These are phyloP conservation scores for Filosporella fistucella DNA, from an alignment of 495 filamentous ascomycete genomes.

Conservation along the genomic window DNA sequence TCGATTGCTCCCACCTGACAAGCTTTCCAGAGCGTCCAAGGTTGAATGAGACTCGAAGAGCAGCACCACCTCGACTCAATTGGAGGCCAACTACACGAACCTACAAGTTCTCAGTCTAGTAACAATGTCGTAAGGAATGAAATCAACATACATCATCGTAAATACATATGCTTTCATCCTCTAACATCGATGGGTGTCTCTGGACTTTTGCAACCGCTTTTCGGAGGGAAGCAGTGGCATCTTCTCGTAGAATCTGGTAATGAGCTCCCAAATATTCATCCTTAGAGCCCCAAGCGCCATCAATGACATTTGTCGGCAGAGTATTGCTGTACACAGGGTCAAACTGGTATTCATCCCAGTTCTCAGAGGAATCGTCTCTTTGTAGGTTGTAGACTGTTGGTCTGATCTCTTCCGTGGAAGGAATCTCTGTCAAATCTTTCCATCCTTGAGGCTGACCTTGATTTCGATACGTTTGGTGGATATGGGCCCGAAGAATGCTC, in stretches of 20 bases:
- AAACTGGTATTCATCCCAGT: slow-evolving; percentile 17
- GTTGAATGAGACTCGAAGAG: slow-evolving; percentile 55
- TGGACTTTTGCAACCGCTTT: slow-evolving; percentile 39
- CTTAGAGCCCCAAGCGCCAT: slow-evolving; percentile 39
- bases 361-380: not conserved
- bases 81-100: slow-evolving; percentile 14
- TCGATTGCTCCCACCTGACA: slow-evolving; percentile 62
- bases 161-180: slow-evolving; percentile 12
- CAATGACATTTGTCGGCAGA: slow-evolving; percentile 33
- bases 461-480: slow-evolving; percentile 11
- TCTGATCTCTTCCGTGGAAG: slow-evolving; percentile 39
- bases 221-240: slow-evolving; percentile 42
- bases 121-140: slow-evolving; percentile 1
- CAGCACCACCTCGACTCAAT: slow-evolving; percentile 37
- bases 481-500: slow-evolving; percentile 4
- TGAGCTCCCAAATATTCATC: slow-evolving; percentile 43
- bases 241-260: slow-evolving; percentile 50
- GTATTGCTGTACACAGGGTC: slow-evolving; percentile 24
- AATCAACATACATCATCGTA: slow-evolving; percentile 22
- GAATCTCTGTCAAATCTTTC: slow-evolving; percentile 40
- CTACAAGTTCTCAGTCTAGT: slow-evolving; percentile 6
- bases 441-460: slow-evolving; percentile 26
- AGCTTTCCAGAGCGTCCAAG: slow-evolving; percentile 50
- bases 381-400: slow-evolving; percentile 5
- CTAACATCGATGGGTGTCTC: slow-evolving; percentile 31